phyloP scores from a whole-genome alignment of 2,329 filamentous ascomycete species.

The Neofusicoccum ribis region DNA sequence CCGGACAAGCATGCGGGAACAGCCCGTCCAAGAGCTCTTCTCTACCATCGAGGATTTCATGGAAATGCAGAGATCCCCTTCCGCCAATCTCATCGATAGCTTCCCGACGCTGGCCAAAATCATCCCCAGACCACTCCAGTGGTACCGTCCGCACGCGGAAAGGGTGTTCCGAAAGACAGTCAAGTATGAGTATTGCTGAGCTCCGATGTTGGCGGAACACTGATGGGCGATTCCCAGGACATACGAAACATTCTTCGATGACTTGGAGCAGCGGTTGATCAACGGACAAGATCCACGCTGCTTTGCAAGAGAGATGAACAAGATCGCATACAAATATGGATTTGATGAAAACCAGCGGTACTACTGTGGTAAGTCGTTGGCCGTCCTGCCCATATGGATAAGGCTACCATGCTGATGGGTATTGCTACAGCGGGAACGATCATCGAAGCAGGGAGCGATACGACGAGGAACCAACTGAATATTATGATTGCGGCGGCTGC shows the following conservation, averaged over 20 bases:
- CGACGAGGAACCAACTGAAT: neutral
- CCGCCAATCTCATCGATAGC: neutral
- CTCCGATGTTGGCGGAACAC: too few relatives aligned
- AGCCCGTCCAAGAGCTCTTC: neutral
- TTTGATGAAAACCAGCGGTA: neutral
- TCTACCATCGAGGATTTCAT: neutral
- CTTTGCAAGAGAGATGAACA: neutral
- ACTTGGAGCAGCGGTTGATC: neutral
- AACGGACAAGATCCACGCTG: neutral
- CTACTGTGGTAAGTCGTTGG: neutral
- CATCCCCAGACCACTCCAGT: neutral
- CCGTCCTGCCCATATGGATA: too few relatives aligned
- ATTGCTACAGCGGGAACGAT: neutral
- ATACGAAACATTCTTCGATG: neutral
- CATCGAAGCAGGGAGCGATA: neutral
- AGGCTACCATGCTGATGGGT: too few relatives aligned
- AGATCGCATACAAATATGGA: neutral
- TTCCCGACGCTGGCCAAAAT: neutral
- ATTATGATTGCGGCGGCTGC: neutral
- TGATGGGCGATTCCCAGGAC: too few relatives aligned
- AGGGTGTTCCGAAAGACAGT: neutral
- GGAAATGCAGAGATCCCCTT: neutral
- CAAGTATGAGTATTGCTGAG: too few relatives aligned
- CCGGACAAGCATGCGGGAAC: neutral
- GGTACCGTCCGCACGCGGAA: neutral